Evolutionary conservation across 2,329 filamentous ascomycete species (phyloP), one percentile per base, ranked within the genome.

Genomic region (Iodosphaeria phyllophila): DNA sequence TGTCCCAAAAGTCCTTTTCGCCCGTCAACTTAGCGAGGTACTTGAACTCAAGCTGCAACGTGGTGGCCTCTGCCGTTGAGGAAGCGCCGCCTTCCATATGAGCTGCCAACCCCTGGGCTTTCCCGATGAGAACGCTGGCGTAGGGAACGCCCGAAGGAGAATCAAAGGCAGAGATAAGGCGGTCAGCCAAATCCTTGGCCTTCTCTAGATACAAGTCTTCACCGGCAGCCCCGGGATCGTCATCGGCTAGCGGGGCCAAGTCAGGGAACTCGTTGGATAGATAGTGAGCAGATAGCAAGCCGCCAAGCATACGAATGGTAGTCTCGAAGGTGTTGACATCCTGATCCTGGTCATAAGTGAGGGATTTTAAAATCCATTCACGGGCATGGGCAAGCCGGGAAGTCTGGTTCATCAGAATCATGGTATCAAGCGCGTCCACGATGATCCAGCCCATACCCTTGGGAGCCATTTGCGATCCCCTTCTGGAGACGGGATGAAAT

Each of bases 261-360:
- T 75, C 52, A 0, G 83, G 82, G 36, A 74, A 86, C 27, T 68
- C 64, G 13, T 69, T 89, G 13, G 83, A 86, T n/a, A 98, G 61
- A 48, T 95, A 95, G 47, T 98, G 83, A 7, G 89, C 89, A 2
- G 84, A 84, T 17, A 98, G 60, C 20, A 98, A 58, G 8, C 89
- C 89, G 10, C 89, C 89, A 24, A 98, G 59, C 84, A 95, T 95
- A 26, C 89, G 77, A 39, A 95, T 95, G 0, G 86, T 95, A 6
- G 86, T 95, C 54, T 98, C 89, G 39, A 95, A 98, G 0, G 83
- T 93, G 48, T 83, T 95, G 28, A 98, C 86, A 45, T 93, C 82
- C 46, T 93, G 83, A 40, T 93, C 64, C 48, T 92, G 82, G 31
- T 93, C 74, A 52, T 91, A 95, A 8, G 72, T 74, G 33, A 95